phyloP scores from a whole-genome alignment of 371 early-diverging fungal genomes.

The Massospora cicadina region DNA sequence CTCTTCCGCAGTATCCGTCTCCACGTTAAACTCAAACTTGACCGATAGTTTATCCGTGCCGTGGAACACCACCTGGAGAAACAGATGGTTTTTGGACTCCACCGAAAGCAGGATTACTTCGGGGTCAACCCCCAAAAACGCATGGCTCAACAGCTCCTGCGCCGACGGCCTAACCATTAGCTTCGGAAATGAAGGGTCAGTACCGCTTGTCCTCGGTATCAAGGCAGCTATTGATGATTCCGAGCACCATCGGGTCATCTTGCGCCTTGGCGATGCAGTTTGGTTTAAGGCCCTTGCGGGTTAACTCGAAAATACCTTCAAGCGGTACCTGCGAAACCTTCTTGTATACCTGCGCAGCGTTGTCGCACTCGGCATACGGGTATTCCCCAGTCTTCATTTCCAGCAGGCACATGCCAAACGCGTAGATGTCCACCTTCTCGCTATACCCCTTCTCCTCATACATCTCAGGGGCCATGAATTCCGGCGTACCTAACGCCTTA shows the following conservation, averaged over 20 bases:
- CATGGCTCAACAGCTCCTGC: conserved; percentile 55
- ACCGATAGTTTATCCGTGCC: conserved; percentile 64
- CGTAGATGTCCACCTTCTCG: conserved; percentile 83
- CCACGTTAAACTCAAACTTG: conserved; percentile 75
- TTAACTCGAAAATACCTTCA: background rate
- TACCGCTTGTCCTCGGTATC: conserved; percentile 47
- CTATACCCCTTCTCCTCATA: conserved; percentile 78
- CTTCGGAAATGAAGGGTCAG: background rate
- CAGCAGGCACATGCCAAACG: conserved; percentile 82
- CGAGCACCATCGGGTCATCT: conserved; percentile 44
- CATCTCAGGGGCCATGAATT: conserved; percentile 94
- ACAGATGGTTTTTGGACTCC: conserved; percentile 40
- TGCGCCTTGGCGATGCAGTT: conserved; percentile 45
- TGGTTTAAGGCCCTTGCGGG: conserved; percentile 45
- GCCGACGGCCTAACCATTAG: conserved; percentile 32
- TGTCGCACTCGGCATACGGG: conserved; percentile 76
- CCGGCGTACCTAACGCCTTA: conserved; percentile 49
- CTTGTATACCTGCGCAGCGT: conserved; percentile 73
- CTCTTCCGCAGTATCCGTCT: conserved; percentile 76
- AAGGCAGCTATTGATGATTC: conserved; percentile 59
- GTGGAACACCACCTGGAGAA: conserved; percentile 61
- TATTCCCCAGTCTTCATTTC: conserved; percentile 83
- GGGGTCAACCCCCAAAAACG: conserved; percentile 64
- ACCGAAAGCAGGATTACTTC: conserved; percentile 44
- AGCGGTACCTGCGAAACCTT: conserved; percentile 28